Conservation (phyloP, 352 stramenopile genomes). For the Globisporangium spinosum region DNA sequence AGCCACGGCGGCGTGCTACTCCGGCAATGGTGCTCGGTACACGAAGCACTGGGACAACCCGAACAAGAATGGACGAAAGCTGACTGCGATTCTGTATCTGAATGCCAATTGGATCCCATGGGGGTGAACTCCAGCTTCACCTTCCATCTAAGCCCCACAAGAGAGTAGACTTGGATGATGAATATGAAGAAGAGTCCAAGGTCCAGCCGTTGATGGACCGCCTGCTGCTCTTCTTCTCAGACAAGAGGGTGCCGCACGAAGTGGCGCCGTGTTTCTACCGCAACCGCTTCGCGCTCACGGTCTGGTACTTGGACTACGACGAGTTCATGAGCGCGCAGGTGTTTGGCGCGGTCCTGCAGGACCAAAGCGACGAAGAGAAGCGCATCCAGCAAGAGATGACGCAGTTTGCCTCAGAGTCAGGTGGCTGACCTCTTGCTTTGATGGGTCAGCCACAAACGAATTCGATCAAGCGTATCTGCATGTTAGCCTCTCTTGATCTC, state of each 20-base stretch:
- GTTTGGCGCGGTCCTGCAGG: conserved; percentile 19
- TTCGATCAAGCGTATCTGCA: too few relatives aligned
- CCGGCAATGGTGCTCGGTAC: conserved; percentile 34
- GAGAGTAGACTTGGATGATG: background rate
- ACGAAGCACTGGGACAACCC: conserved; percentile 54
- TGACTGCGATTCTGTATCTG: conserved; percentile 56
- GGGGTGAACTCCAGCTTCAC: conserved; percentile 35
- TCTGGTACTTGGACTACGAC: conserved; percentile 63
- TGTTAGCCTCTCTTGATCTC: background rate
- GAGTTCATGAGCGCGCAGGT: conserved; percentile 46
- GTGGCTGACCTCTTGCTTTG: too few relatives aligned
- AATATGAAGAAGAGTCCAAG: background rate
- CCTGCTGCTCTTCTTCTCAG: conserved; percentile 47
- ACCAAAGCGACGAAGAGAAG: conserved; percentile 13
- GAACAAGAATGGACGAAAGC: conserved; percentile 41
- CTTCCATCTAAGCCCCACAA: background rate
- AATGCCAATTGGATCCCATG: conserved; percentile 37
- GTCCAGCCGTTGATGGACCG: conserved; percentile 16
- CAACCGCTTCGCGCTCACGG: conserved; percentile 45
- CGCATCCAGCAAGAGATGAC: conserved; percentile 30
- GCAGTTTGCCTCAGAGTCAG: background rate
- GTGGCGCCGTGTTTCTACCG: conserved; percentile 20
- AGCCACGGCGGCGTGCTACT: conserved; percentile 53
- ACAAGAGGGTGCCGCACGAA: conserved; percentile 43
- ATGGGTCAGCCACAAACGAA: too few relatives aligned